Evolutionary conservation across 164 flowering plant genomes (phyloP), one percentile per base, ranked within the genome.

Genomic region (Sextonia rubra): DNA sequence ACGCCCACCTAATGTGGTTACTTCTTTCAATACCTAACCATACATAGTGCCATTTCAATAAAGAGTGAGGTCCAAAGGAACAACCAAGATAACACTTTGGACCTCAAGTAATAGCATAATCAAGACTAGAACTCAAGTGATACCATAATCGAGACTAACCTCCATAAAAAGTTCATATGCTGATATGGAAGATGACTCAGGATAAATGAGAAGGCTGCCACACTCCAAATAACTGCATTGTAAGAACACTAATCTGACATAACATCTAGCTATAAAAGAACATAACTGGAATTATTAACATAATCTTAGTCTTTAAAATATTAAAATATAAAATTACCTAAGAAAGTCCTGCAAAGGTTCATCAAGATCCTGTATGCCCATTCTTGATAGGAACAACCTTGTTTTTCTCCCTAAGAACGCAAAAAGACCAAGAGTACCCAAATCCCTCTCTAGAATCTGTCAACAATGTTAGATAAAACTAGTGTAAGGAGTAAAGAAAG

Each of bases 161-260:
- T 90, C 91, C 85, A 86, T 85, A 77, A 88, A 88, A 75, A 65
- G 81, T 69, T 90, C 88, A 80, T 88, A 86, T 30, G 76, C 55
- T 32, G 83, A 74, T 62, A 86, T 73, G 66, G 81, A 83, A 65
- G 89, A 79, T 63, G 85, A 75, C 72, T 85, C 85, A 5, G 88
- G 86, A 70, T 82, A 85, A 47, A 86, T 81, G 74, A 84, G 82
- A 76, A 88, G 75, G 80, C 75, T 73, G 37, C 89, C 91, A 68
- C 90, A 86, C 82, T 90, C 94, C 85, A 90, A 82, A 78, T 80
- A 83, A 71, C 91, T 90, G 87, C 80, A 78, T 37, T 15, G 63
- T 60, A 74, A 78, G 70, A 32, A 77, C 11, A 56, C 47, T 23
- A 47, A 67, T 30, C 61, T 37, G n/a, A 15, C 73, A 68, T 64